Percentiles rank a stretch among this genome's conserved stretches.
phyloP scores from a whole-genome alignment of 192 early-diverging fungal genomes.

The Mortierella alpina region DNA sequence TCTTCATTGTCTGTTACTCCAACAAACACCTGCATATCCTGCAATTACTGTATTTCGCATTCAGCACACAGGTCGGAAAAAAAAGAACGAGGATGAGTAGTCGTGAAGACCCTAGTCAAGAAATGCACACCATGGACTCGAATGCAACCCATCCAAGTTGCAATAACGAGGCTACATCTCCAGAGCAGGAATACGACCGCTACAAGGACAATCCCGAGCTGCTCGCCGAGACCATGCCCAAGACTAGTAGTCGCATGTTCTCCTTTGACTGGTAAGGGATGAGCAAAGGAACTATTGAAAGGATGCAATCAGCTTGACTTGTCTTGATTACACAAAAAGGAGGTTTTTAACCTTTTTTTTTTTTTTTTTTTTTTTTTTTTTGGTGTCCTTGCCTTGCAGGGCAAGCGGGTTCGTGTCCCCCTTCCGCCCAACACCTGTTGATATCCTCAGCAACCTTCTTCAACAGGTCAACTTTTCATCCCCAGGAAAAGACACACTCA shows the following conservation, averaged over 20 bases:
- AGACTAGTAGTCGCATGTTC: slow-evolving; percentile 15
- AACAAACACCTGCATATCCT: not conserved
- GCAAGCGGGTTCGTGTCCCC: slow-evolving; percentile 40
- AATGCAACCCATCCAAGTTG: too few relatives aligned
- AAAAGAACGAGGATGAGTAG: not conserved
- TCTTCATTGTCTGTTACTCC: not conserved
- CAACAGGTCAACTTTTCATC: slow-evolving; percentile 18
- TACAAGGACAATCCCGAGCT: slow-evolving; percentile 45
- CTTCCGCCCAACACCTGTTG: slow-evolving; percentile 32
- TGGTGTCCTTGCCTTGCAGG: slow-evolving; percentile 9
- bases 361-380: not conserved
- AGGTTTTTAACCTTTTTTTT: not conserved
- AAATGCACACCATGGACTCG: too few relatives aligned
- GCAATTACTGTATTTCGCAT: not conserved
- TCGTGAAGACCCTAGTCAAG: too few relatives aligned
- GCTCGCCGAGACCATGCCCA: slow-evolving; percentile 10
- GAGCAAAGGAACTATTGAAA: not conserved
- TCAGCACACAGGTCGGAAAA: not conserved
- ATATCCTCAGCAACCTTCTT: slow-evolving; percentile 27
- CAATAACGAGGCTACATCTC: too few relatives aligned
- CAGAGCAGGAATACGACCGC: slow-evolving; percentile 30
- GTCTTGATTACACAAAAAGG: not conserved
- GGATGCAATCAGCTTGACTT: not conserved
- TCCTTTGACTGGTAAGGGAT: slow-evolving; percentile 37
- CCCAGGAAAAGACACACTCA: not conserved